These are phyloP conservation scores for Ogataea paradorogensis DNA, from an alignment of 805 yeast species.

Conservation along the genomic window DNA sequence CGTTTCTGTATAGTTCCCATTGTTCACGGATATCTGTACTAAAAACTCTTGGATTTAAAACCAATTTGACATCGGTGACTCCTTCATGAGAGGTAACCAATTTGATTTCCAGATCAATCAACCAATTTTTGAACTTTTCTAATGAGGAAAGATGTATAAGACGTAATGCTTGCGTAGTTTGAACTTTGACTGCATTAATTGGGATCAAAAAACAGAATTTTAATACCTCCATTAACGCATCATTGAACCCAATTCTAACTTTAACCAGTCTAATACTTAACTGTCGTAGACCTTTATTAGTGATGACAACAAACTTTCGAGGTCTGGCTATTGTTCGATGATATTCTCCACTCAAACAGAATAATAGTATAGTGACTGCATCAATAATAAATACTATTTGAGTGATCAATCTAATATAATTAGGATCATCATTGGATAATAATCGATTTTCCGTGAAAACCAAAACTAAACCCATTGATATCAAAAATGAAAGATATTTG, in stretches of 20 bases:
- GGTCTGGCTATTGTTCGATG: conserved; percentile 80
- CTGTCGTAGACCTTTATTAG: conserved; percentile 87
- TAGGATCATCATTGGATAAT: conserved; percentile 21
- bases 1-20: conserved; percentile 92
- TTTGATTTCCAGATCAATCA: conserved; percentile 24
- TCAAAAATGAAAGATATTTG: conserved; percentile 55
- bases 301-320: conserved; percentile 69
- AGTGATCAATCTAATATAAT: conserved; percentile 37
- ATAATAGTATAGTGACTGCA: conserved; percentile 66
- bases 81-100: conserved; percentile 52
- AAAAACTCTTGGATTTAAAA: conserved; percentile 78
- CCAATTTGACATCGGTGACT: conserved; percentile 73
- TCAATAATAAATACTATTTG: conserved; percentile 61
- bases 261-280: conserved; percentile 75
- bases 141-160: conserved; percentile 9
- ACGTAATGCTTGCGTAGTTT: conserved; percentile 5
- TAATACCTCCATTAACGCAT: conserved; percentile 25
- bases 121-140: conserved; percentile 22
- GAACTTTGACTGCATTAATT: conserved; percentile 14
- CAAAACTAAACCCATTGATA: conserved; percentile 40
- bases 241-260: conserved; percentile 42
- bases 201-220: conserved; percentile 18
- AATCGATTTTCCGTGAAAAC: conserved; percentile 37
- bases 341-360: conserved; percentile 88
- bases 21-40: conserved; percentile 82